Evolutionary conservation across 2,329 filamentous ascomycete genomes (phyloP), one percentile per base, ranked within the genome.

Genomic region (Monosporascus sp.): DNA sequence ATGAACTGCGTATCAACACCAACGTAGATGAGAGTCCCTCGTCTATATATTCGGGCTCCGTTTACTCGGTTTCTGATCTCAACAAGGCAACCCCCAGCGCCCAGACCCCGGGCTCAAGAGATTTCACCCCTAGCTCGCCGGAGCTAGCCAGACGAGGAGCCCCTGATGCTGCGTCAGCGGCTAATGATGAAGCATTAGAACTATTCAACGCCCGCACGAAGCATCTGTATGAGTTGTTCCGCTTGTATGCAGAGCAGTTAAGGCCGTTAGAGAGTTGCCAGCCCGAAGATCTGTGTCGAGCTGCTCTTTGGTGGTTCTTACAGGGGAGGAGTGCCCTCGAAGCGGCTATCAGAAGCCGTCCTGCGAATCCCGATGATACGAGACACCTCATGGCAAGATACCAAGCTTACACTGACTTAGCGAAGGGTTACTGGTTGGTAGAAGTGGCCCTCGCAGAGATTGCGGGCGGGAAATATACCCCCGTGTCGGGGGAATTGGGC

Each of bases 231-330:
- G 85, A 87, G 58, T 77, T 94, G 3, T 95, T 96, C 65, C 79
- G 84, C 38, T 71, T 93, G 44, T 89, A 92, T 53, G 86, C 91
- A 0, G 89, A 96, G 68, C 81, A 85, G 35, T 77, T 86, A 31
- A 85, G 82, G 57, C 84, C 89, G 0, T 67, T 91, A 5, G 77
- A 82, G 52, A 78, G 80, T 31, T 86, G 82, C 49, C 75, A 83
- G 0, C 77, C 87, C 0, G 76, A 79, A 47, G 83, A 91, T 55
- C 87, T 92, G 74, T 77, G 87, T 9, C 81, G 89, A 54, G 86
- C 85, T 24, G 86, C 84, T 3, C 75, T 89, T 1, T 97, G 92
- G 92, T 97, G 92, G 92, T 95, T 96, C 64, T 67, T 96, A 46
- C 87, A 84, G 60, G 92, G 91, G 20, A 85, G 91, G 56, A 82